A percentile compares a stretch with the other conserved stretches of the same genome.
Evolutionary conservation across 805 yeast genomes (phyloP).

Genomic region (Candida dajiaensis): DNA sequence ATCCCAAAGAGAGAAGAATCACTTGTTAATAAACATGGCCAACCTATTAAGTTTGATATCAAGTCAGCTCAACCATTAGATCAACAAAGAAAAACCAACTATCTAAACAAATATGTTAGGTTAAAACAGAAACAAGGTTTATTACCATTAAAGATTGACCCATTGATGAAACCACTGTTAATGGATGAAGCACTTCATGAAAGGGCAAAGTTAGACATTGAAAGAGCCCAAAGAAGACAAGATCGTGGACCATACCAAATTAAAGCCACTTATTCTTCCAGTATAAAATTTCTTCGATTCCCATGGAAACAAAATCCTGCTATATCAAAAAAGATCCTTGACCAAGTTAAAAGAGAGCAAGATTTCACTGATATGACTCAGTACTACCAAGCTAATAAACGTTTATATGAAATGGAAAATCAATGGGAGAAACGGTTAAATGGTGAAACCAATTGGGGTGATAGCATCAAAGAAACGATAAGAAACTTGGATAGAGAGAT

Average conservation of each 20-base stretch:
- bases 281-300: slow-evolving; percentile 13
- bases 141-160: slow-evolving; percentile 17
- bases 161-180: slow-evolving; percentile 8
- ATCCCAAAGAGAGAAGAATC: background rate
- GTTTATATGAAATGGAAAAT: slow-evolving; percentile 12
- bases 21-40: slow-evolving; percentile 2
- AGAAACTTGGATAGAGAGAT: slow-evolving; percentile 5
- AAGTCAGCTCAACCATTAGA: slow-evolving; percentile 14
- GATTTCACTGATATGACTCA: slow-evolving; percentile 7
- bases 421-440: slow-evolving; percentile 10
- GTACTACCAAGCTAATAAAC: slow-evolving; percentile 5
- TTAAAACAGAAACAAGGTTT: slow-evolving; percentile 8
- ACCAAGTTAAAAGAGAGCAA: slow-evolving; percentile 10
- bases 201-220: slow-evolving; percentile 12
- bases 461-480: slow-evolving; percentile 18
- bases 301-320: slow-evolving; percentile 16
- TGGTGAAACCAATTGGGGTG: slow-evolving; percentile 22
- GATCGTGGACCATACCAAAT: slow-evolving; percentile 17
- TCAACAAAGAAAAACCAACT: slow-evolving; percentile 11
- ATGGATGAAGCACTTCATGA: slow-evolving; percentile 19
- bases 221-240: slow-evolving; percentile 2
- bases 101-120: slow-evolving; percentile 12
- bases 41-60: slow-evolving; percentile 16
- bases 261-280: slow-evolving; percentile 8
- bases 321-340: slow-evolving; percentile 13